Evolutionary conservation across 345 rosid genomes (phyloP).

Genomic region (Gossypium sturtianum): DNA sequence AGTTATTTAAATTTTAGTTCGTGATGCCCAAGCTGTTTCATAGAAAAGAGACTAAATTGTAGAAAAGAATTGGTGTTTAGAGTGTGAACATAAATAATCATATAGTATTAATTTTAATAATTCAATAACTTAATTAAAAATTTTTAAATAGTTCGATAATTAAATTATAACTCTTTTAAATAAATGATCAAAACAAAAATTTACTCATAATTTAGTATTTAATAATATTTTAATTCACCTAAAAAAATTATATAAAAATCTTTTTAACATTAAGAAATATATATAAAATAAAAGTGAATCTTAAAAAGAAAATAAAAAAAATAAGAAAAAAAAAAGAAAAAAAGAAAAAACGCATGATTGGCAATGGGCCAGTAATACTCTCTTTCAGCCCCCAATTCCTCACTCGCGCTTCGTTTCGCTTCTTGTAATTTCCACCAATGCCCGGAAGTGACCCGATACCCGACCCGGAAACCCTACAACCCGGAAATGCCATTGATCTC

Average conservation of each 20-base stretch:
- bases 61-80: no score
- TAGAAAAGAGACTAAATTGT: no score
- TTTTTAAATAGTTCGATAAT: no score
- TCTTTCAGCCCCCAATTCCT: background rate
- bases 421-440: background rate
- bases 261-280: background rate
- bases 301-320: background rate
- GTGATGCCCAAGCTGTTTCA: no score
- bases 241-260: no score
- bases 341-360: background rate
- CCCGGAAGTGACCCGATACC: background rate
- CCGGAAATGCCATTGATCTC: background rate
- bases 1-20: no score
- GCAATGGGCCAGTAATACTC: background rate
- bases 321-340: background rate
- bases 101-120: accelerated
- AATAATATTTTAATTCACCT: no score
- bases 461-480: background rate
- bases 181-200: no score
- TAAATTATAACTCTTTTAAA: no score
- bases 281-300: background rate
- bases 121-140: no score
- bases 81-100: no score
- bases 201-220: no score
- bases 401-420: background rate